phyloP scores from a whole-genome alignment of 2,329 filamentous ascomycete genomes.

The Fusarium verrucosum region DNA sequence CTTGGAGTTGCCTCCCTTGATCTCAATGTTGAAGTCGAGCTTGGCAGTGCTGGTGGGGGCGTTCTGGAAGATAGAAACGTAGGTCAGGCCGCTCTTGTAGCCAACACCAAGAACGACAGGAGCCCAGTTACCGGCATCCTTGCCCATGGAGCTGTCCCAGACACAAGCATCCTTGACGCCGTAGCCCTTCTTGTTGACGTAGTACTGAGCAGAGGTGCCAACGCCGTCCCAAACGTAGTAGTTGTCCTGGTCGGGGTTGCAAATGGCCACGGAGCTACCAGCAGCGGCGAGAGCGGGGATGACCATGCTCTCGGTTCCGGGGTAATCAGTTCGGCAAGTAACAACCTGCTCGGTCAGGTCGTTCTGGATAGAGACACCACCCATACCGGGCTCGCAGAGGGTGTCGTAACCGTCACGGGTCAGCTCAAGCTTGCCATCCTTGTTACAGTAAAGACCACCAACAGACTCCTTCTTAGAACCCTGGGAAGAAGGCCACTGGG shows the following conservation, averaged over 20 bases:
- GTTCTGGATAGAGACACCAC: constrained; percentile 79
- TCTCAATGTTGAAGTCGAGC: constrained; percentile 82
- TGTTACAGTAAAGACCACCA: constrained; percentile 85
- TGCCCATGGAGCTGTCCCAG: constrained; percentile 68
- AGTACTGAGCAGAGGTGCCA: constrained; percentile 91
- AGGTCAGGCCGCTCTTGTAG: constrained; percentile 72
- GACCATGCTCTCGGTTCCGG: constrained; percentile 88
- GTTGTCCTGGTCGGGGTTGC: constrained; percentile 74
- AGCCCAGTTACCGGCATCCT: constrained; percentile 82
- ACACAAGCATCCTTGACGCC: constrained; percentile 73
- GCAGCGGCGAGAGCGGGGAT: constrained; percentile 74
- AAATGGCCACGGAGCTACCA: constrained; percentile 70
- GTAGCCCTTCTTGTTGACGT: constrained; percentile 86
- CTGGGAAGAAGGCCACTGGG: constrained; percentile 85
- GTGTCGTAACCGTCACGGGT: constrained; percentile 73
- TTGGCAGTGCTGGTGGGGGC: constrained; percentile 73
- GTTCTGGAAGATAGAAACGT: constrained; percentile 87
- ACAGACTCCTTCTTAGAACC: constrained; percentile 84
- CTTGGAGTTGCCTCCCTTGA: constrained; percentile 69
- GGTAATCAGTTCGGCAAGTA: constrained; percentile 96
- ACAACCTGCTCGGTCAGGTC: constrained; percentile 71
- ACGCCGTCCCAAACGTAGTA: constrained; percentile 84
- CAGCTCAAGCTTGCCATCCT: constrained; percentile 75
- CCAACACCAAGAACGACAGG: constrained; percentile 88
- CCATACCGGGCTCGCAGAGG: constrained; percentile 79